These are phyloP conservation scores for Phlebopus sp. DNA, from an alignment of 1,284 basidiomycete species.

Conservation along the genomic window DNA sequence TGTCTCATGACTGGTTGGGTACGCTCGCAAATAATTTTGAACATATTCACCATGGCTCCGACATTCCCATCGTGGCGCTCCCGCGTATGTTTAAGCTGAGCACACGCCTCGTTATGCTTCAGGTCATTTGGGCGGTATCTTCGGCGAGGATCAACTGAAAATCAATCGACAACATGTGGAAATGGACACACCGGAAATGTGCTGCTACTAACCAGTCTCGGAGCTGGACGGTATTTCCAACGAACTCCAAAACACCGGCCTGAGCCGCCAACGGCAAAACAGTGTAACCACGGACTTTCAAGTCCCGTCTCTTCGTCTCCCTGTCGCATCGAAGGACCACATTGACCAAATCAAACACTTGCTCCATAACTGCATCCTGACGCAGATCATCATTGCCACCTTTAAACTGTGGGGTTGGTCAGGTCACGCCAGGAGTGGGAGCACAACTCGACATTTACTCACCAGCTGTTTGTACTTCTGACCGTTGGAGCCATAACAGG, in stretches of 20 bases:
- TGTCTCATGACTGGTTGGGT: conserved; percentile 90
- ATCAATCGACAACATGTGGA: conserved; percentile 29
- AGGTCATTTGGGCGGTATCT: conserved; percentile 45
- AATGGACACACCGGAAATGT: conserved; percentile 55
- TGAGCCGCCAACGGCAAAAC: conserved; percentile 83
- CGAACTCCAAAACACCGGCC: conserved; percentile 91
- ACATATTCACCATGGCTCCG: conserved; percentile 46
- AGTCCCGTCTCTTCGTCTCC: conserved; percentile 69
- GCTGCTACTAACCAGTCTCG: conserved; percentile 57
- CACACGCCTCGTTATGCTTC: conserved; percentile 18
- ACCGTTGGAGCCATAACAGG: conserved; percentile 72
- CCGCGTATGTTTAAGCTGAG: conserved; percentile 26
- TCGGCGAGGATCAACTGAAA: conserved; percentile 1
- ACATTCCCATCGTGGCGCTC: conserved; percentile 27
- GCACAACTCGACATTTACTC: conserved; percentile 26
- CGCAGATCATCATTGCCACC: conserved; percentile 88
- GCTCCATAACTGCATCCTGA: conserved; percentile 99
- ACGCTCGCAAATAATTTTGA: conserved; percentile 48
- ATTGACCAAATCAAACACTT: conserved; percentile 93
- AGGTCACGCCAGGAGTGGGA: background rate
- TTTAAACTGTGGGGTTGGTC: conserved; percentile 69
- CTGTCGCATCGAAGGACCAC: conserved; percentile 71
- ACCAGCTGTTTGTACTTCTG: conserved; percentile 80
- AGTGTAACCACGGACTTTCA: conserved; percentile 83
- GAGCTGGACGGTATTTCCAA: conserved; percentile 75